Base-by-base conservation (phyloP, 306 rosid species). In the Luffa acutangula region DNA sequence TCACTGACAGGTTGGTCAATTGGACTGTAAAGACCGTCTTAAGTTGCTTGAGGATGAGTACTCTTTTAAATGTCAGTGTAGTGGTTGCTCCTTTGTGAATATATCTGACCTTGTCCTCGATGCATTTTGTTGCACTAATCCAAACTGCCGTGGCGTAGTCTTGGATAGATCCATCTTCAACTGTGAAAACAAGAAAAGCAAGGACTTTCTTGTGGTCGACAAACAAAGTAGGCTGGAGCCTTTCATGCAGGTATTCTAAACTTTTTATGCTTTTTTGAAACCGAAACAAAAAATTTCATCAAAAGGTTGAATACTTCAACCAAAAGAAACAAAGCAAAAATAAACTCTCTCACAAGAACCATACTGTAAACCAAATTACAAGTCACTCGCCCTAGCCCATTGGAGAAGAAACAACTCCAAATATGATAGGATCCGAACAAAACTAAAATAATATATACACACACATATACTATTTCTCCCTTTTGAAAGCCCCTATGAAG, bases 1-100 rank as follows among this genome's bases (percentile, higher is more conserved):
- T 74, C 25, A 80, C 76, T 84, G 81, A 83, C 92, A 93, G 98
- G 93, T 90, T 86, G 98, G 98, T 74, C 89, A 90, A 81, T 93
- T 89, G 96, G 93, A 86, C 82, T 88, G 89, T 76, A 87, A 87
- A 83, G 98, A 84, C 78, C 91, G 98, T 46, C 82, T 82, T 53
- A 82, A 78, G 79, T 89, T 89, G 84, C 95, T 93, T 36, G 83
- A 89, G 86, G 92, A 91, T 11, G 92, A 93, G 80, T 93, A 91
- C 62, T 77, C 84, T 3, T 93, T 93, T 83, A 86, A 25, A 48
- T 93, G 98, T 82, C 90, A 74, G 72, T 93, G 98, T 84, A 77
- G 86, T 75, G 93, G 89, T 79, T 93, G 98, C 85, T 84, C 92
- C 66, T 84, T 86, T 80, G 85, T 84, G 69, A 90, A 90, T 82